phyloP scores from a whole-genome alignment of 345 rosid species.

The Theobroma cacao region DNA sequence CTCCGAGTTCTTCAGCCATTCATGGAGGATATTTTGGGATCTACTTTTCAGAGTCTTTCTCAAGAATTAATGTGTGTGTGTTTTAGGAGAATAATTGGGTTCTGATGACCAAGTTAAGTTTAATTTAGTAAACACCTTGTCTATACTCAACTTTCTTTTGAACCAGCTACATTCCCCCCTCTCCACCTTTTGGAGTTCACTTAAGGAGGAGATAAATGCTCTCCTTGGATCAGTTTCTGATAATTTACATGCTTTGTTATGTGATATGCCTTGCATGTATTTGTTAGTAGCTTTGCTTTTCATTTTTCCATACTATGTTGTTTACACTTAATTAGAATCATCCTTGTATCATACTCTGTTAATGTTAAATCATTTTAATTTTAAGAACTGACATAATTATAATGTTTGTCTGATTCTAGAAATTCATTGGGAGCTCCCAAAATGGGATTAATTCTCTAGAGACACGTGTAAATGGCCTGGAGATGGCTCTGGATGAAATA shows the following conservation, averaged over 20 bases:
- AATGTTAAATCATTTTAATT: not conserved
- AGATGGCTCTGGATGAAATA: constrained; percentile 84
- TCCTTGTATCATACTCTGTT: not conserved
- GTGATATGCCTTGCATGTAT: not conserved
- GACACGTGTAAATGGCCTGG: constrained; percentile 80
- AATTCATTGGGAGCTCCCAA: constrained; percentile 88
- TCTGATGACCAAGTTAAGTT: not conserved
- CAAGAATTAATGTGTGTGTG: not conserved
- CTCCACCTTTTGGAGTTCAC: not conserved
- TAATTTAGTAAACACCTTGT: not conserved
- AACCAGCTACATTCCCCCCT: too few relatives aligned
- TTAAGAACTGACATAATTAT: not conserved
- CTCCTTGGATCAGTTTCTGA: not conserved
- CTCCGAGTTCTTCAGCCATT: not conserved
- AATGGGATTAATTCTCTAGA: constrained; percentile 77
- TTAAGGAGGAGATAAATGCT: not conserved
- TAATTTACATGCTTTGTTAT: not conserved
- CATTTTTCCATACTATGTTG: not conserved
- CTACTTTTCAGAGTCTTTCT: not conserved
- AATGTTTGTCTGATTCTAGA: constrained; percentile 38
- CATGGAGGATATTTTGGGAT: not conserved
- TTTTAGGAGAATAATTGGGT: not conserved
- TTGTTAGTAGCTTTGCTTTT: not conserved
- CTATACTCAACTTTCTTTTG: not conserved
- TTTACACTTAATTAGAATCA: not conserved